Conservation (phyloP, 116 monocot genomes). For the Phalaenopsis hybrid region DNA sequence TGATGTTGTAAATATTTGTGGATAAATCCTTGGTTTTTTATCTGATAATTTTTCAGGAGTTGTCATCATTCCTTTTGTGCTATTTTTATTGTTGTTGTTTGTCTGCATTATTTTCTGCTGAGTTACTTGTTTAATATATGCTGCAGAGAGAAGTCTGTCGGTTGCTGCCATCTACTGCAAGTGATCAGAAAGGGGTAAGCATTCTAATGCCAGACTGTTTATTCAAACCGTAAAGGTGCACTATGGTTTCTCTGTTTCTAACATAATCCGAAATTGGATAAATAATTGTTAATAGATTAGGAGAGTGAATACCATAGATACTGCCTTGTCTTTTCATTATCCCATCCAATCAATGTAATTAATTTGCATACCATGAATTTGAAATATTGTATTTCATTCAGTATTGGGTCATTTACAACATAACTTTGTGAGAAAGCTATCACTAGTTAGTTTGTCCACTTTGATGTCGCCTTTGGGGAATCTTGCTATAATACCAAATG, state of each 20-base stretch:
- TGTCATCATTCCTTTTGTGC: background rate
- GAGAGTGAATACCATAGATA: background rate
- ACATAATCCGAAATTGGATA: background rate
- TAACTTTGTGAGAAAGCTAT: background rate
- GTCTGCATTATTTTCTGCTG: slow-evolving; percentile 2
- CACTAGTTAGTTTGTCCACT: background rate
- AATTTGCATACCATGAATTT: background rate
- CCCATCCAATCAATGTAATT: background rate
- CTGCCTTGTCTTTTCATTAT: background rate
- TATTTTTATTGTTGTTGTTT: background rate
- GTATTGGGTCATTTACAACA: background rate
- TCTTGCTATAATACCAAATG: too few species aligned
- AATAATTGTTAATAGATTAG: background rate
- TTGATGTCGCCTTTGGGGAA: background rate
- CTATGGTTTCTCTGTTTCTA: background rate
- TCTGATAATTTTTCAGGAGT: background rate
- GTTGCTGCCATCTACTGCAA: slow-evolving; percentile 54
- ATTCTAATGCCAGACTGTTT: background rate
- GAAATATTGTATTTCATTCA: background rate
- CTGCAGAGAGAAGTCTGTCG: slow-evolving; percentile 92
- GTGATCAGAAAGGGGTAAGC: slow-evolving; percentile 90
- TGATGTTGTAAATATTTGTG: background rate
- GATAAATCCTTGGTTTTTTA: background rate
- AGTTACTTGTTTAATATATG: slow-evolving; percentile 7
- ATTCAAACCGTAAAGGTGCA: background rate